A percentile compares a stretch with the other conserved stretches of the same genome.
Conservation (phyloP, 768 basidiomycete species). For the Lentinula lateritia region DNA sequence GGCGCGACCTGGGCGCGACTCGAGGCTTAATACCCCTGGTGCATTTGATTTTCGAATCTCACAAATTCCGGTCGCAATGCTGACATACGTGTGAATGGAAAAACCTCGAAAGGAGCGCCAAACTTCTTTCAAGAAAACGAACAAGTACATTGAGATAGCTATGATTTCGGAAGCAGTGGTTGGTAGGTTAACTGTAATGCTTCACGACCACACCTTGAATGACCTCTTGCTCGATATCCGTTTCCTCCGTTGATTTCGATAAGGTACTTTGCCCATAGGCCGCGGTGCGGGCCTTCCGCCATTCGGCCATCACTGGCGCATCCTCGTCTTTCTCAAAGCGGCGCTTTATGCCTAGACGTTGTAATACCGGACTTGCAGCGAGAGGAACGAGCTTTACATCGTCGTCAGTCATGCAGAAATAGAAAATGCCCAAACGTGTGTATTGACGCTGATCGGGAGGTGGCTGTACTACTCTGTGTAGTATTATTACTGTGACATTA, state of each 20-base stretch:
- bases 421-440: slow-evolving; percentile 42
- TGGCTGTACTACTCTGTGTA: slow-evolving; percentile 35
- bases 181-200: slow-evolving; percentile 34
- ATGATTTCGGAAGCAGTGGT: no score
- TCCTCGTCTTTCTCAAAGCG: slow-evolving; percentile 24
- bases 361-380: slow-evolving; percentile 35
- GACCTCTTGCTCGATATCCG: slow-evolving; percentile 39
- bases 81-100: no score
- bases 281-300: slow-evolving; percentile 32
- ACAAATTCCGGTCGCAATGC: no score
- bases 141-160: no score
- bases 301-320: slow-evolving; percentile 36
- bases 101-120: no score
- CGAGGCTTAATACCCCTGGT: no score
- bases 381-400: slow-evolving; percentile 34
- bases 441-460: slow-evolving; percentile 37
- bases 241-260: slow-evolving; percentile 15
- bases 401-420: slow-evolving; percentile 41
- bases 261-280: slow-evolving; percentile 32
- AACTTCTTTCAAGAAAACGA: no score
- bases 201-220: slow-evolving; percentile 40
- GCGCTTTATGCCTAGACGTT: slow-evolving; percentile 27
- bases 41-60: no score
- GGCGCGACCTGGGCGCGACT: no score
- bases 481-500: neutral